Base-by-base conservation (phyloP, 306 rosid species). In the Trifolium subterraneum region DNA sequence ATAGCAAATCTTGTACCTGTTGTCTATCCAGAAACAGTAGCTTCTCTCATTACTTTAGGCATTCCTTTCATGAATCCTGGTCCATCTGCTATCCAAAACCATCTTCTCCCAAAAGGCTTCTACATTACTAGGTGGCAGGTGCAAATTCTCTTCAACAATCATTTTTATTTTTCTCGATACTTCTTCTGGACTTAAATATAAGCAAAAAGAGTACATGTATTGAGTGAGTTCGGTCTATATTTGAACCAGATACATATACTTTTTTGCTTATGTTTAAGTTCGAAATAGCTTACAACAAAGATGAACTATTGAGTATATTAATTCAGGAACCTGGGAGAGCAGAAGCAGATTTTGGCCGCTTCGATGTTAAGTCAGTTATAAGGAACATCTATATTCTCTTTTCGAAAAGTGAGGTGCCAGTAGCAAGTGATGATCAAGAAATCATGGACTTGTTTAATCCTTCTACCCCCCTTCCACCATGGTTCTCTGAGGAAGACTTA, bases 361-460 rank as follows among this genome's bases (percentile, higher is more conserved):
- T 87, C 42, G 91, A 83, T 66, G 87, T 83, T 1, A 83, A 84
- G 65, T 41, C 87, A 0, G 81, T 87, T 18, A 44, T 83, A 67
- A 87, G 92, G 66, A 89, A 87, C 72, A 83, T 87, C 27, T 81
- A 87, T 55, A 82, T 65, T 19, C 88, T 89, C 45, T 89, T 85
- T 80, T 87, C 94, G 12, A 38, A 68, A 61, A 83, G 84, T 69
- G 90, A 87, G 73, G 31, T 89, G 1, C 91, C 94, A 15, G 14
- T 80, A 42, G 94, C 89, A 5, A 60, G 59, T 22, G 71, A 79
- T 58, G 75, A 79, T 68, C 84, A 85, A 48, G 91, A 89, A 78
- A 84, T 88, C 72, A 88, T 86, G 93, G 93, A 84, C 70, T 78
- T 86, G 86, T 80, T 74, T 41, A 79, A 86, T 71, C 93, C 89